phyloP scores from a whole-genome alignment of 805 yeast genomes.

The Blastobotrys mokoenaii region DNA sequence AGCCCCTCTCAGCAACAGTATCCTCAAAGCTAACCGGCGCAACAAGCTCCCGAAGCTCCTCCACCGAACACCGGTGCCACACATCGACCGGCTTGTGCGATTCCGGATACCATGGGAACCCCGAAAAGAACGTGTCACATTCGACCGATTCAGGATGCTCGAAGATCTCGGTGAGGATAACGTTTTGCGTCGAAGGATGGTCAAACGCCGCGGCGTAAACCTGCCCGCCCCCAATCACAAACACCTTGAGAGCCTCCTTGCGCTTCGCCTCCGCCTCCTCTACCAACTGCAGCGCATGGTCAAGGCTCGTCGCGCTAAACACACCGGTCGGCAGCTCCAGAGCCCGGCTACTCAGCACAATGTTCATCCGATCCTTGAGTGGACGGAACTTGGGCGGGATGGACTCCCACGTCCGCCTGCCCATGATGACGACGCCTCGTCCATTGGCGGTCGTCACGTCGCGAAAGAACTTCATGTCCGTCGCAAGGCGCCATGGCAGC shows the following conservation, averaged over 20 bases:
- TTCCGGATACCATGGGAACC: conserved; percentile 10
- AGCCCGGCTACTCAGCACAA: conserved; percentile 54
- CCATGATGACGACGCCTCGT: conserved; percentile 69
- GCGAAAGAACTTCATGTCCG: conserved; percentile 81
- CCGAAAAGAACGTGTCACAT: conserved; percentile 62
- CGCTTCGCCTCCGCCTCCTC: conserved; percentile 11
- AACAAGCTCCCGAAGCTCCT: conserved; percentile 33
- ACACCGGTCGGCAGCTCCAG: conserved; percentile 22
- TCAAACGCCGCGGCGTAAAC: conserved; percentile 53
- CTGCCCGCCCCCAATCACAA: conserved; percentile 90
- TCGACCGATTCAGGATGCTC: conserved; percentile 31
- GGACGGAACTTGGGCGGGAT: conserved; percentile 84
- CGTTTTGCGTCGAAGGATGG: conserved; percentile 39
- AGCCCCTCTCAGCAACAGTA: conserved; percentile 37
- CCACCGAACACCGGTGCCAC: conserved; percentile 28
- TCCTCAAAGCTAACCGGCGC: conserved; percentile 27
- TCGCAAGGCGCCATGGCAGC: conserved; percentile 79
- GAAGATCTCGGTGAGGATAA: conserved; percentile 66
- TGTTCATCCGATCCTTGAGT: conserved; percentile 62
- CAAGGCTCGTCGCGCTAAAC: conserved; percentile 35
- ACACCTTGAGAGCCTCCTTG: conserved; percentile 42
- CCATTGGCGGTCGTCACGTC: conserved; percentile 50
- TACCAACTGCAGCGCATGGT: conserved; percentile 32
- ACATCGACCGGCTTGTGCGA: conserved; percentile 3
- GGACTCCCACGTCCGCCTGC: conserved; percentile 92